Conservation (phyloP, 2,329 filamentous ascomycete species). For the Rugonectria rugulosa region DNA sequence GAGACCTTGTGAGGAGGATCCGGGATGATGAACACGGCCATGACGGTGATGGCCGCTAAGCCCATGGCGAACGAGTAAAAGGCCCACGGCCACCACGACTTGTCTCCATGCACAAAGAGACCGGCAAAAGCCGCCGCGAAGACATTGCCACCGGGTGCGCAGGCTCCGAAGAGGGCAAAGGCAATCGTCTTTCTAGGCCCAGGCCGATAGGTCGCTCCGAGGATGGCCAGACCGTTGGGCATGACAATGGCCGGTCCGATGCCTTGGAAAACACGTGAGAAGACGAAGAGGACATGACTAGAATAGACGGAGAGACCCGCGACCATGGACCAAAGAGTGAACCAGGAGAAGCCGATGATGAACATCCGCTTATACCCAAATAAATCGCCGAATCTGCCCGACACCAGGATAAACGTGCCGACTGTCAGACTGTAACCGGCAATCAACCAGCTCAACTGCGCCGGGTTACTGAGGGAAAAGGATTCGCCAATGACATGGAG, state of each 20-base stretch:
- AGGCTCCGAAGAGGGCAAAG: constrained; percentile 59
- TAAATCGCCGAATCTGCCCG: constrained; percentile 63
- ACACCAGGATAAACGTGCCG: constrained; percentile 62
- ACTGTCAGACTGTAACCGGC: constrained; percentile 35
- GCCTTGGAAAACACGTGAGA: constrained; percentile 63
- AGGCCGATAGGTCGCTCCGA: constrained; percentile 64
- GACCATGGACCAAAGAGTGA: constrained; percentile 59
- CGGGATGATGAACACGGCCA: constrained; percentile 47
- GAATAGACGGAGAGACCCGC: constrained; percentile 53
- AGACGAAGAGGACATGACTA: constrained; percentile 54
- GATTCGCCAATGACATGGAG: constrained; percentile 33
- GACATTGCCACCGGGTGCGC: constrained; percentile 56
- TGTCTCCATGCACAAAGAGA: constrained; percentile 45
- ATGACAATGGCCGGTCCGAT: constrained; percentile 69
- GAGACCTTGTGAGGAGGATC: constrained; percentile 32
- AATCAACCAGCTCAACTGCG: constrained; percentile 55
- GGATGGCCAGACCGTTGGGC: constrained; percentile 69
- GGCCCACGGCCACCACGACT: constrained; percentile 57
- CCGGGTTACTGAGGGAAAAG: constrained; percentile 30
- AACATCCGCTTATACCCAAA: constrained; percentile 66
- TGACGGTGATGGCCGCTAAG: constrained; percentile 42
- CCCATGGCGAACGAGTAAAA: constrained; percentile 53
- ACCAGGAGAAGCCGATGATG: constrained; percentile 62
- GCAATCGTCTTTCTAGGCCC: constrained; percentile 67
- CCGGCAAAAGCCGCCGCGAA: constrained; percentile 51